These are phyloP conservation scores for Candida ulmi DNA, from an alignment of 805 yeast species.

Conservation along the genomic window DNA sequence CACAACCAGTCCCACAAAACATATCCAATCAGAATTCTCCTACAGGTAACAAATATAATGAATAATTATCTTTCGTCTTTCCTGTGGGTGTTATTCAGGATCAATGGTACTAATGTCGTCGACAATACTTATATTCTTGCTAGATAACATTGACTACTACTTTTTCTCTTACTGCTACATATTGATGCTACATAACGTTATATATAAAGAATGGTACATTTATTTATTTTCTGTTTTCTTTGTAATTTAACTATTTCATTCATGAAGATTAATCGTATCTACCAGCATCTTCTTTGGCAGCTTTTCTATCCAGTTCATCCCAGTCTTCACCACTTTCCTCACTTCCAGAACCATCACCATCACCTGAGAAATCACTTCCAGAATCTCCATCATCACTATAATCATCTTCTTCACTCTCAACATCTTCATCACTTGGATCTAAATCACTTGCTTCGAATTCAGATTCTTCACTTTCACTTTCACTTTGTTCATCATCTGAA, in stretches of 20 bases:
- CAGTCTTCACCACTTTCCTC: slow-evolving; percentile 32
- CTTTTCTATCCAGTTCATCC: slow-evolving; percentile 24
- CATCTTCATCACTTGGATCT: slow-evolving; percentile 37
- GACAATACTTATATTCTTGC: too few species aligned
- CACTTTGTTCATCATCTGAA: slow-evolving; percentile 71
- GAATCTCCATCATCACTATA: slow-evolving; percentile 26
- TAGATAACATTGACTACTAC: too few species aligned
- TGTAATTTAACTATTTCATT: background rate
- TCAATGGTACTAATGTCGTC: too few species aligned
- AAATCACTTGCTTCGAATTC: slow-evolving; percentile 41
- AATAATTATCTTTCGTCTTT: too few species aligned
- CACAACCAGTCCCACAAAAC: background rate
- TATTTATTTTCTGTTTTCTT: too few species aligned
- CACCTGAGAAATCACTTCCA: slow-evolving; percentile 30
- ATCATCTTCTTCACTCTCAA: slow-evolving; percentile 30
- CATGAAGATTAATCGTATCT: background rate
- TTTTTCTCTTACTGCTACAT: too few species aligned
- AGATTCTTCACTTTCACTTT: slow-evolving; percentile 46
- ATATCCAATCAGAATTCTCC: background rate
- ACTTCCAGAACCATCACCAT: slow-evolving; percentile 33
- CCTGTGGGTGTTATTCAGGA: too few species aligned
- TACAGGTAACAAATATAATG: too few species aligned
- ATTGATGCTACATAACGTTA: too few species aligned
- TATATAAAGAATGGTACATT: too few species aligned
- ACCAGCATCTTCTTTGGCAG: slow-evolving; percentile 28